Evolutionary conservation across 1,284 basidiomycete genomes (phyloP).

Genomic region (Rhodotorula glutinis): DNA sequence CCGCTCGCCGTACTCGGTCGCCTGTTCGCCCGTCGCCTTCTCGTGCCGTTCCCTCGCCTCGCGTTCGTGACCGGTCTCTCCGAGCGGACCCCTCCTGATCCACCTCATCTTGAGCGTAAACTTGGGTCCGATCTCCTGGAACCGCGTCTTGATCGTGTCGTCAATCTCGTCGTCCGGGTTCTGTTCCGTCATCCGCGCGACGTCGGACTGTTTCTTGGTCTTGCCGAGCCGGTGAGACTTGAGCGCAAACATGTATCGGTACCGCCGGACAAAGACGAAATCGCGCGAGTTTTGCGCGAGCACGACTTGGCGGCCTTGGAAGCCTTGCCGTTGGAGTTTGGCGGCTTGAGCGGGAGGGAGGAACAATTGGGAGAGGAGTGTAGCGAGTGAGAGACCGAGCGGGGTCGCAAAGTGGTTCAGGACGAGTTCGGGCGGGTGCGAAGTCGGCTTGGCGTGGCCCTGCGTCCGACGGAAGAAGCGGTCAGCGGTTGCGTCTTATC

Average conservation of each 20-base stretch:
- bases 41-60: conserved; percentile 25
- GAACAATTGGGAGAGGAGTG: conserved; percentile 92
- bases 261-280: conserved; percentile 91
- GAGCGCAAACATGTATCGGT: conserved; percentile 45
- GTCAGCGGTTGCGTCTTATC: background rate
- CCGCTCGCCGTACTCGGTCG: conserved; percentile 26
- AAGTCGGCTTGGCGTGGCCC: conserved; percentile 88
- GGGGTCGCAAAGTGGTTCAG: conserved; percentile 93
- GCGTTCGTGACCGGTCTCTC: conserved; percentile 37
- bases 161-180: conserved; percentile 38
- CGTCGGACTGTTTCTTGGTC: conserved; percentile 32
- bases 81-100: conserved; percentile 67
- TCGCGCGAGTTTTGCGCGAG: conserved; percentile 97
- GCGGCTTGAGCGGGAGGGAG: conserved; percentile 93
- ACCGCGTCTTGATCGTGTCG: conserved; percentile 64
- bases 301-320: conserved; percentile 82
- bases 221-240: conserved; percentile 35
- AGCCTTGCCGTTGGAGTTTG: conserved; percentile 38
- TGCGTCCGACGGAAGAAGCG: conserved; percentile 45
- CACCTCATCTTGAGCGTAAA: conserved; percentile 93
- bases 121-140: conserved; percentile 97
- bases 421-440: conserved; percentile 92
- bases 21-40: conserved; percentile 23
- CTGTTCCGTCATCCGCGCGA: conserved; percentile 25
- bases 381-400: conserved; percentile 85